These are phyloP conservation scores for Dryas drummondii DNA, from an alignment of 306 rosid genomes.

Conservation along the genomic window DNA sequence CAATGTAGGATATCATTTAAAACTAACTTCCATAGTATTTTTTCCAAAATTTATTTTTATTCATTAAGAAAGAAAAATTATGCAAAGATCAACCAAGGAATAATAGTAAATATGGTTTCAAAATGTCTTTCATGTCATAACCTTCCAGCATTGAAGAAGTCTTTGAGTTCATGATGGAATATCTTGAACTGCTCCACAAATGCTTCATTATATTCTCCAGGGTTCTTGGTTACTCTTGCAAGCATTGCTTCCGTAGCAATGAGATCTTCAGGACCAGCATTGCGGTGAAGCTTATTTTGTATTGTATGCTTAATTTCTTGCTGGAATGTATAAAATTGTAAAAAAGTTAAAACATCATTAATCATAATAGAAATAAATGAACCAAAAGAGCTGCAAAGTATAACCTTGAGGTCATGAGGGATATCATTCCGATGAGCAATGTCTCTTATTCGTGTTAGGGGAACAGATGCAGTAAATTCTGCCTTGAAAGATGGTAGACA, in stretches of 20 bases:
- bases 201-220: constrained; percentile 54
- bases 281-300: constrained; percentile 98
- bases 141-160: constrained; percentile 99
- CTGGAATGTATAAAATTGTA: constrained; percentile 44
- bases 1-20: background rate
- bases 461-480: constrained; percentile 97
- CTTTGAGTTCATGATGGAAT: constrained; percentile 91
- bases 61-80: background rate
- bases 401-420: constrained; percentile 93
- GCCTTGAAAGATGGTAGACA: constrained; percentile 98
- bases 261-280: constrained; percentile 98
- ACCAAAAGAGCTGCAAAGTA: constrained; percentile 18
- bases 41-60: background rate
- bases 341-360: constrained; percentile 26
- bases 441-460: constrained; percentile 93
- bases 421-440: constrained; percentile 98
- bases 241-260: constrained; percentile 97
- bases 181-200: constrained; percentile 86
- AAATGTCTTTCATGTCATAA: constrained; percentile 34
- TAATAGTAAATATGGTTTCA: background rate
- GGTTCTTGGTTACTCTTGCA: constrained; percentile 73
- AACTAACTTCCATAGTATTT: background rate
- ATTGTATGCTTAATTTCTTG: constrained; percentile 91
- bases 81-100: background rate
- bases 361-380: constrained; percentile 18